Evolutionary conservation across 495 filamentous ascomycete genomes (phyloP), one percentile per base, ranked within the genome.

Genomic region (Achaetomiella virescens): DNA sequence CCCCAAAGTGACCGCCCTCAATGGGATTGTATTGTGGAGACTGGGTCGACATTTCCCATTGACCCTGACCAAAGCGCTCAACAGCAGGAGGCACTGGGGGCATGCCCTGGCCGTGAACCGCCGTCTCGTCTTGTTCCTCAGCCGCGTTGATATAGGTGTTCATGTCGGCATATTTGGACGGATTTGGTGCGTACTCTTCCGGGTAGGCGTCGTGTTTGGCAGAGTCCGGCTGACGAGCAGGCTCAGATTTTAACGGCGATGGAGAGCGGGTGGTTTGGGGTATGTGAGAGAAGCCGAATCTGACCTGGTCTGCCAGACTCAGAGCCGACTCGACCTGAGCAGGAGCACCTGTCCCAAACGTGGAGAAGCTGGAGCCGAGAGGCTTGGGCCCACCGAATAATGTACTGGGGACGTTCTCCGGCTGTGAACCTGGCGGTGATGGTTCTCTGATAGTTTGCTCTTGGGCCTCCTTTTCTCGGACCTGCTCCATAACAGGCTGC

Each of bases 211-310:
- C 57, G n/a, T 51, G 43, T 15, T 25, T 25, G 29, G 47, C 43
- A 40, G 51, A 11, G 25, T 46, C 22, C 21, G 46, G 22, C 12
- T 49, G 44, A 5, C 48, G 37, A 2, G 33, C 35, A 43, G 11
- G 48, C 14, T 38, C 42, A 31, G 51, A 43, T 10, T 38, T 36
- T 17, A 48, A 35, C 12, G 52, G 54, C 14, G 43, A 49, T 27
- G 50, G 21, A n/a, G 53, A 14, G 10, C 43, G 52, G 3, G 54
- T 31, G 12, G 57, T 37, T 18, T 65, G 61, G 6, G 68, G 68
- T 7, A 58, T 44, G 48, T 69, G 68, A 1, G 68, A 68, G 37
- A 69, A 70, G 2, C 66, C 66, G 29, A 70, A 70, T 25, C 68
- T 62, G 15, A 70, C 68, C 40, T 68, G 66, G 29, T 69, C 64